Conservation (phyloP, 2,329 filamentous ascomycete species). For the Sordariomycetes sp. region DNA sequence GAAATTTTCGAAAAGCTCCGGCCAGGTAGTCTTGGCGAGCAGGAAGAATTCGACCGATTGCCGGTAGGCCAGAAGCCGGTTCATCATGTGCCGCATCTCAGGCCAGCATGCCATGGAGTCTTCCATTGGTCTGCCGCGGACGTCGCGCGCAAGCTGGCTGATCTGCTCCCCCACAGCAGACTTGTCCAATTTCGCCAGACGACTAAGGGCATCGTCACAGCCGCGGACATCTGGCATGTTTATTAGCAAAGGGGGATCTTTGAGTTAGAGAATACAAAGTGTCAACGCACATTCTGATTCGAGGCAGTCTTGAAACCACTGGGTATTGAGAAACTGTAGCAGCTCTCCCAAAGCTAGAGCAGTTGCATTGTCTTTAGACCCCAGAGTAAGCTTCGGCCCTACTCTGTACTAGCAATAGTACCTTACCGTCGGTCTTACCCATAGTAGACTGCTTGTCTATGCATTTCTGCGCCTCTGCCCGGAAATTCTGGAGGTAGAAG, state of each 20-base stretch:
- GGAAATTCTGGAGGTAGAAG: conserved; percentile 9
- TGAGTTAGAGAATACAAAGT: background rate
- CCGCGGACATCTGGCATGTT: background rate
- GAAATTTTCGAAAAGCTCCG: conserved; percentile 18
- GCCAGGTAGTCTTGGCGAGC: conserved; percentile 13
- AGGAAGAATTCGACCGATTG: conserved; percentile 10
- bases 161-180: background rate
- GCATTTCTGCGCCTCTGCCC: conserved; percentile 6
- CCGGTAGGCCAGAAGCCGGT: conserved; percentile 14
- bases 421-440: background rate
- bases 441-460: conserved; percentile 7
- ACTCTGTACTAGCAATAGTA: background rate
- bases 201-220: background rate
- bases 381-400: background rate
- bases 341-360: background rate
- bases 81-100: conserved; percentile 16
- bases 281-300: background rate
- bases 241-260: background rate
- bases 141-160: background rate
- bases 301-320: background rate
- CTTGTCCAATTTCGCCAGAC: background rate
- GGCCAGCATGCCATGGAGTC: conserved; percentile 13
- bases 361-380: background rate
- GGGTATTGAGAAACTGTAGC: background rate
- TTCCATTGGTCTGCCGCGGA: background rate